A percentile compares a stretch with the other conserved stretches of the same genome.
phyloP scores from a whole-genome alignment of 2,329 filamentous ascomycete species.

The Geosmithia putterillii region DNA sequence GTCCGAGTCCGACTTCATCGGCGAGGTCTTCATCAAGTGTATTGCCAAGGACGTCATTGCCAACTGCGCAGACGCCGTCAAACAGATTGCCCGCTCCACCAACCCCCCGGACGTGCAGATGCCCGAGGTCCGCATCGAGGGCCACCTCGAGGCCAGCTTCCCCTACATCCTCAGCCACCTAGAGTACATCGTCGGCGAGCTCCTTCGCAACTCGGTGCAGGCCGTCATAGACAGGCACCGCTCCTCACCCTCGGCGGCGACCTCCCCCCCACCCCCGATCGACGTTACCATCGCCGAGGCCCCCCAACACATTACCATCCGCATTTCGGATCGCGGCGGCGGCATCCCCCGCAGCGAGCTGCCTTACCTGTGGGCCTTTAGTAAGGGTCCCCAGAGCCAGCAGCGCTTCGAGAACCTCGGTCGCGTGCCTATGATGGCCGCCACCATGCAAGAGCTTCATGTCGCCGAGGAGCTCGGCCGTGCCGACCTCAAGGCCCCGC shows the following conservation, averaged over 20 bases:
- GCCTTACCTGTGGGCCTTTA: slow-evolving; percentile 92
- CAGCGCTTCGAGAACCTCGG: slow-evolving; percentile 73
- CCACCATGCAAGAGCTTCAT: slow-evolving; percentile 79
- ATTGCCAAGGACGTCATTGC: slow-evolving; percentile 82
- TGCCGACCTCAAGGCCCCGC: slow-evolving; percentile 27
- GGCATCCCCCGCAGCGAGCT: slow-evolving; percentile 77
- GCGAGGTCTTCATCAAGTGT: slow-evolving; percentile 89
- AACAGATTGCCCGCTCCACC: slow-evolving; percentile 59
- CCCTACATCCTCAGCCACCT: slow-evolving; percentile 94
- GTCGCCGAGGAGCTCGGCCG: slow-evolving; percentile 28
- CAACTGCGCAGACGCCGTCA: slow-evolving; percentile 65
- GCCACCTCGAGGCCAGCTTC: slow-evolving; percentile 81
- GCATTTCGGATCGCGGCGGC: slow-evolving; percentile 89
- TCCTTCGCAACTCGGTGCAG: slow-evolving; percentile 89
- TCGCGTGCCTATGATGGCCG: slow-evolving; percentile 81
- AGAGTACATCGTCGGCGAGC: slow-evolving; percentile 93
- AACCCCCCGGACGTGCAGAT: slow-evolving; percentile 61
- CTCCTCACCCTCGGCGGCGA: slow-evolving; percentile 15
- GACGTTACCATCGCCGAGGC: slow-evolving; percentile 93
- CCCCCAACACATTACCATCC: slow-evolving; percentile 87
- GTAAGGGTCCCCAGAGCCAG: slow-evolving; percentile 73
- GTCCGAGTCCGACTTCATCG: slow-evolving; percentile 72
- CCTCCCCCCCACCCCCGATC: slow-evolving; percentile 56
- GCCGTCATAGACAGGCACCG: slow-evolving; percentile 69
- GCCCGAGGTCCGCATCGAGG: slow-evolving; percentile 71